Base-by-base conservation (phyloP, 768 basidiomycete genomes). In the Tulasnella sp. region DNA sequence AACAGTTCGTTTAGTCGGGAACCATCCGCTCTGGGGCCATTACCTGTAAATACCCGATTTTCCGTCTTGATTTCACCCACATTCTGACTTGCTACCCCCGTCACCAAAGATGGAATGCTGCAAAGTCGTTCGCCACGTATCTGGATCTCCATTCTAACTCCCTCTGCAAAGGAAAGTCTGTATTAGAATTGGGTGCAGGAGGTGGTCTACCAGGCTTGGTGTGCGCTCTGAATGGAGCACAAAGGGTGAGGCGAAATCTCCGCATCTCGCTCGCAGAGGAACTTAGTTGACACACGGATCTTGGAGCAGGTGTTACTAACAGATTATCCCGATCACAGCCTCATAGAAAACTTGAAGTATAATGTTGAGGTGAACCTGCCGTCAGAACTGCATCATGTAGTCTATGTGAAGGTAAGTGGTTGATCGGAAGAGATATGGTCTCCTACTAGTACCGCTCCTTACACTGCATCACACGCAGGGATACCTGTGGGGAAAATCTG, bases 141-240 rank as follows among this genome's bases (percentile, higher is more conserved):
- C 68, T 87, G 1, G 83, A 86, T 54, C 62, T 65, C 9, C 70
- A 79, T 48, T 59, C 60, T 0, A 63, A 70, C 5, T 16, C 37
- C 1, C 57, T 81, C 0, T 79, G 76, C 39, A 58, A 57, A 0
- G 65, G 65, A 5, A 68, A 65, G 31, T 64, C 59, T 22, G 78
- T 96, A 0, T 69, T 96, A 1, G 95, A 99, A 63, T 75, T 98
- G 0, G 95, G 95, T 0, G 95, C 95, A 0, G 95, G 91, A 0
- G 92, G 88, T 1, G 93, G 81, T 2, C 69, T 98, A 5, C 95
- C 95, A 0, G 78, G 84, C 3, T 70, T 99, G 5, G 75, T 92
- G 2, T 69, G 81, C 0, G 76, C 73, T 0, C 74, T 80, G 34
- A 80, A 78, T 53, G 83, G 81, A 0, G 89, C 90, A 0, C 60